A percentile compares a stretch with the other conserved stretches of the same genome.
phyloP scores from a whole-genome alignment of 108 stramenopile genomes.

The Skeletonema tropicum region DNA sequence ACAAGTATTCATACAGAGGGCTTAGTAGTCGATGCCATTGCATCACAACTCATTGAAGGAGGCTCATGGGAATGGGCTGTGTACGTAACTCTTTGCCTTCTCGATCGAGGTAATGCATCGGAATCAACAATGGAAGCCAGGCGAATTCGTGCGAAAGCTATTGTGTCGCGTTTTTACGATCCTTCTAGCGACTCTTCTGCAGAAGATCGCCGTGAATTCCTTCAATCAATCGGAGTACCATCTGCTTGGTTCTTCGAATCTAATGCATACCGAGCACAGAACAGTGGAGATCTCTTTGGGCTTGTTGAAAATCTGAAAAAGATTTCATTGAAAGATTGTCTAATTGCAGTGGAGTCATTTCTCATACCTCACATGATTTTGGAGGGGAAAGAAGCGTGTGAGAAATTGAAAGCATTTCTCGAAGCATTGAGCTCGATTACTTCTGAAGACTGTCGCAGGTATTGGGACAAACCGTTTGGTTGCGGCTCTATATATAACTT shows the following conservation, averaged over 20 bases:
- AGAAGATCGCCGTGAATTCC: constrained; percentile 42
- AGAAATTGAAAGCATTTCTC: constrained; percentile 24
- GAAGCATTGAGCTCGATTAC: constrained; percentile 20
- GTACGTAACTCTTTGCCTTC: constrained; percentile 60
- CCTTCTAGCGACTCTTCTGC: constrained; percentile 26
- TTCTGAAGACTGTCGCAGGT: constrained; percentile 16
- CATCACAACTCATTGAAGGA: constrained; percentile 60
- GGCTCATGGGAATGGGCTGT: constrained; percentile 87
- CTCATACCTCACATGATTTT: constrained; percentile 71
- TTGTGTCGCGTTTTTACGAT: constrained; percentile 57
- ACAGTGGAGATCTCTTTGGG: constrained; percentile 47
- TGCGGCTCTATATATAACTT: constrained; percentile 37
- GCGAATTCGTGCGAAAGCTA: constrained; percentile 50
- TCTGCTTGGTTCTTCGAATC: constrained; percentile 68
- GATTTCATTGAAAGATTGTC: constrained; percentile 38
- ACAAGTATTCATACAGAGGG: constrained; percentile 52
- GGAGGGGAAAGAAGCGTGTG: constrained; percentile 26
- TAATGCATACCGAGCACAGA: constrained; percentile 48
- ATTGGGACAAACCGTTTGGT: constrained; percentile 27
- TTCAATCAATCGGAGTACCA: constrained; percentile 65
- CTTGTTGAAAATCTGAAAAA: constrained; percentile 53
- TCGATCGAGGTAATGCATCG: constrained; percentile 17
- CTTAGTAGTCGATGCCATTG: constrained; percentile 58
- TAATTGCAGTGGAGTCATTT: constrained; percentile 49
- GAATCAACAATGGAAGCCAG: constrained; percentile 22